phyloP scores from a whole-genome alignment of 192 early-diverging fungal genomes.

The Endogone sp. region DNA sequence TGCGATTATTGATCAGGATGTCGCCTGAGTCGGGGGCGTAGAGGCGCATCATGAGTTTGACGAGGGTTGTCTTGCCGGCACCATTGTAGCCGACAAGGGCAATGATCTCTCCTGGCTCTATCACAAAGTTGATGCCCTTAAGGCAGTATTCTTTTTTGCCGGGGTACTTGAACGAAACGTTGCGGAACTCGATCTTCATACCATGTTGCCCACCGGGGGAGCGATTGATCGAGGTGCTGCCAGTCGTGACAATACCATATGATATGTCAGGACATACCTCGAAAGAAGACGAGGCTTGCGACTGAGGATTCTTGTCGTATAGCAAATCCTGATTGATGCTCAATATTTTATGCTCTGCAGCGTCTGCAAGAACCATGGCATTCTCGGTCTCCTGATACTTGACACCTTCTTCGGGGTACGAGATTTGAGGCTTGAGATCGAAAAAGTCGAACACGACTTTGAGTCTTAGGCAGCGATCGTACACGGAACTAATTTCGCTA shows the following conservation, averaged over 20 bases:
- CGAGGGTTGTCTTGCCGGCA: constrained; percentile 74
- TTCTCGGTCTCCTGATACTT: background rate
- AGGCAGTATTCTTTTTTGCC: constrained; percentile 38
- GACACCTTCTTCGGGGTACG: background rate
- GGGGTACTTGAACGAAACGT: constrained; percentile 1
- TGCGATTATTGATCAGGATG: constrained; percentile 76
- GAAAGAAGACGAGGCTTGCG: background rate
- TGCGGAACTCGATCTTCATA: constrained; percentile 4
- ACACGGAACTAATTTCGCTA: background rate
- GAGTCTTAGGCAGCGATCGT: background rate
- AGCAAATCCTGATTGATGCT: background rate
- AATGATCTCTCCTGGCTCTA: constrained; percentile 72
- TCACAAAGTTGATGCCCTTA: constrained; percentile 66
- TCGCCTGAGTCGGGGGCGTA: constrained; percentile 73
- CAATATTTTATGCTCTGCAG: background rate
- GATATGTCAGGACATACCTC: background rate
- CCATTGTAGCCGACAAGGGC: constrained; percentile 89
- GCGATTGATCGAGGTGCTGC: background rate
- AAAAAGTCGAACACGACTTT: background rate
- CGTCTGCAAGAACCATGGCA: background rate
- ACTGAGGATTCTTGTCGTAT: background rate
- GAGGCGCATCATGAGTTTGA: constrained; percentile 85
- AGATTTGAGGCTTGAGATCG: background rate
- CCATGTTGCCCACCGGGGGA: background rate
- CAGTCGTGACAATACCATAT: background rate